Evolutionary conservation across 2,329 filamentous ascomycete species (phyloP).

Genomic region (Ascosphaera pollenicola): DNA sequence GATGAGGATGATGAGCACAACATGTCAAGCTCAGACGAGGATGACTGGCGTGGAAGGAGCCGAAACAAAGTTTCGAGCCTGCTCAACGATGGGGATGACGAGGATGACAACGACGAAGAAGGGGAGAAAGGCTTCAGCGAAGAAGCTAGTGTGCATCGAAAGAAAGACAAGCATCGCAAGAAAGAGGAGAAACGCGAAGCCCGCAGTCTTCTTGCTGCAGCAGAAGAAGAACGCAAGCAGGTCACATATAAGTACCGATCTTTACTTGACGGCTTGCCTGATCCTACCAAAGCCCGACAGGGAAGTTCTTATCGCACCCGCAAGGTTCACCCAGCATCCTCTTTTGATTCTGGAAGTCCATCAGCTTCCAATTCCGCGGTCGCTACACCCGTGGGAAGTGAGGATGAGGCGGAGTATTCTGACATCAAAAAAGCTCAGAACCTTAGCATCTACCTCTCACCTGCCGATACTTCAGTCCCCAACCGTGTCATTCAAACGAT

Average conservation of each 20-base stretch:
- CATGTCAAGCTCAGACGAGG: constrained; percentile 37
- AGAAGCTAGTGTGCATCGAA: too few species aligned
- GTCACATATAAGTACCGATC: constrained; percentile 41
- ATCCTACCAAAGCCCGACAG: too few species aligned
- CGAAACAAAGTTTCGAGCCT: constrained; percentile 10
- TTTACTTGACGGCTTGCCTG: constrained; percentile 31
- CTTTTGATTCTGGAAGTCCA: constrained; percentile 36
- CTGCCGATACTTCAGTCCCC: constrained; percentile 48
- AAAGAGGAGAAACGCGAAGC: constrained; percentile 21
- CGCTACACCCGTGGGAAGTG: constrained; percentile 50
- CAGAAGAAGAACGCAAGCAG: constrained; percentile 54
- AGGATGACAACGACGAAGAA: constrained; percentile 2
- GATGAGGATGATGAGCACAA: constrained; percentile 10
- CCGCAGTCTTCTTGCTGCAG: constrained; percentile 46
- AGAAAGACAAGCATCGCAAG: constrained; percentile 4
- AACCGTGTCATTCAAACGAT: constrained; percentile 77
- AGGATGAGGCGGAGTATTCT: constrained; percentile 62
- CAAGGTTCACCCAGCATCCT: constrained; percentile 48
- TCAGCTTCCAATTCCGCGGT: constrained; percentile 32
- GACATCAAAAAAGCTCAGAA: constrained; percentile 80
- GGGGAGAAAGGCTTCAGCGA: too few species aligned
- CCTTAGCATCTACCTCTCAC: constrained; percentile 58
- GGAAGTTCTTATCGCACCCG: too few species aligned
- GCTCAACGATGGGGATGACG: constrained; percentile 2
- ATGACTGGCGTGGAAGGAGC: constrained; percentile 27